Percentiles rank a stretch among this genome's conserved stretches.
Conservation (phyloP, 257 asterid species). For the Knoxia roxburghii region DNA sequence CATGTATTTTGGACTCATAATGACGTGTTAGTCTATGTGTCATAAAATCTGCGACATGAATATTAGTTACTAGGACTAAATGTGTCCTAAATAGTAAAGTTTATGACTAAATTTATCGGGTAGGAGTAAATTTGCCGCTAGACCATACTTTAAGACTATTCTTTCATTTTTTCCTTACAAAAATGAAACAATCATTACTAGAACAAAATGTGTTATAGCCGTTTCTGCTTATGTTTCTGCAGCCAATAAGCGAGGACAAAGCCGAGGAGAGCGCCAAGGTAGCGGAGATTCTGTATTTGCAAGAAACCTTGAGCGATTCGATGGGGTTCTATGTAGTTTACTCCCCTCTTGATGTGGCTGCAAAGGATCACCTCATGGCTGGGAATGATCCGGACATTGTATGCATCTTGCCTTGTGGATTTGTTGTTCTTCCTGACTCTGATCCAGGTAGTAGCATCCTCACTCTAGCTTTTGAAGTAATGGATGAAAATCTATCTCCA, state of each 20-base stretch:
- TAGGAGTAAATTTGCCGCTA: too few species aligned
- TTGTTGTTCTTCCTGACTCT: conserved; percentile 29
- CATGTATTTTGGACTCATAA: too few species aligned
- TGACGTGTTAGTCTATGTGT: too few species aligned
- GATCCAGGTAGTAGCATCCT: conserved; percentile 24
- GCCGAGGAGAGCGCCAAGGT: background rate
- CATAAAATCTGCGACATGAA: too few species aligned
- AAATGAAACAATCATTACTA: too few species aligned
- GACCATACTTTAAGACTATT: too few species aligned
- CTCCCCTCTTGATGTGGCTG: conserved; percentile 36
- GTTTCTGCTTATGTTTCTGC: conserved; percentile 2
- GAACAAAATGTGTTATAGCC: too few species aligned
- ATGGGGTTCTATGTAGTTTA: conserved; percentile 29
- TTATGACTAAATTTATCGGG: too few species aligned
- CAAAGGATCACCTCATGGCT: conserved; percentile 30
- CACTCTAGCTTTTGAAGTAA: conserved; percentile 36
- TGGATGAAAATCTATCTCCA: conserved; percentile 30
- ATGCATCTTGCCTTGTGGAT: conserved; percentile 41
- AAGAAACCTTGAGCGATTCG: conserved; percentile 45
- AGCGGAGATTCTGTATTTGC: conserved; percentile 27
- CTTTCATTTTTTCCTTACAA: too few species aligned
- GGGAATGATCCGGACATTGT: conserved; percentile 36
- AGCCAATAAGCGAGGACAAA: conserved; percentile 15
- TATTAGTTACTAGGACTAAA: too few species aligned
- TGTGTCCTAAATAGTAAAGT: too few species aligned